A percentile compares a stretch with the other conserved stretches of the same genome.
These are phyloP conservation scores for Rhytidiadelphus loreus DNA, from an alignment of 225 moss, liverwort and hornwort species.

Conservation along the genomic window DNA sequence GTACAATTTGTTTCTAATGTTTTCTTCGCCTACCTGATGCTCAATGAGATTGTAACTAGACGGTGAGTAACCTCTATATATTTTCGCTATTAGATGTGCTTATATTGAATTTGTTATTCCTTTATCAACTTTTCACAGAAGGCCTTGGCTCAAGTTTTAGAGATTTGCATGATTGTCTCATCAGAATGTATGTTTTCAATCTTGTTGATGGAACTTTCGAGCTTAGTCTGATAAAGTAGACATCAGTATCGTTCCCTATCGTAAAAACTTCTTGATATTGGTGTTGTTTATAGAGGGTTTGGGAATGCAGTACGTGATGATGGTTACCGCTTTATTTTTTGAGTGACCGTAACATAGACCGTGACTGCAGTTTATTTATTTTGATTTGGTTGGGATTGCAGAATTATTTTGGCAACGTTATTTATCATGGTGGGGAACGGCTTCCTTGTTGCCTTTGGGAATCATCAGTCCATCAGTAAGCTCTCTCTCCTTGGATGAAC, in stretches of 20 bases:
- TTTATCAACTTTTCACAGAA: background rate
- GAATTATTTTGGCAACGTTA: slow-evolving; percentile 74
- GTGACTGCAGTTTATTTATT: background rate
- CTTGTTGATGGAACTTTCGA: background rate
- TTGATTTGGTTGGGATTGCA: slow-evolving; percentile 23
- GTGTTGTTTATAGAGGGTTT: background rate
- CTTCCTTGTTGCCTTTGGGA: slow-evolving; percentile 93
- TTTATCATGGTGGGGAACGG: slow-evolving; percentile 92
- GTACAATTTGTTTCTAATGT: slow-evolving; percentile 99
- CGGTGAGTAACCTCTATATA: slow-evolving; percentile 32
- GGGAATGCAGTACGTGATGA: background rate
- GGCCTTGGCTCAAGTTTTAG: background rate
- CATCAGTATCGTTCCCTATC: background rate
- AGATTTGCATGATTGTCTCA: background rate
- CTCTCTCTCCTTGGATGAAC: background rate
- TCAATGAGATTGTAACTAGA: slow-evolving; percentile 84
- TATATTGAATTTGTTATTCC: background rate
- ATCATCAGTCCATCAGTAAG: slow-evolving; percentile 98
- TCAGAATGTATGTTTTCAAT: background rate
- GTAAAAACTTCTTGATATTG: background rate
- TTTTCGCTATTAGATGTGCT: background rate
- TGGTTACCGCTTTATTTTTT: background rate
- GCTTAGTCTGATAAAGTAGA: background rate
- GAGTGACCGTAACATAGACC: background rate
- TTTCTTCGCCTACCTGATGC: slow-evolving; percentile 81